These are phyloP conservation scores for Lecanosticta acicola DNA, from an alignment of 2,329 filamentous ascomycete genomes.

Conservation along the genomic window DNA sequence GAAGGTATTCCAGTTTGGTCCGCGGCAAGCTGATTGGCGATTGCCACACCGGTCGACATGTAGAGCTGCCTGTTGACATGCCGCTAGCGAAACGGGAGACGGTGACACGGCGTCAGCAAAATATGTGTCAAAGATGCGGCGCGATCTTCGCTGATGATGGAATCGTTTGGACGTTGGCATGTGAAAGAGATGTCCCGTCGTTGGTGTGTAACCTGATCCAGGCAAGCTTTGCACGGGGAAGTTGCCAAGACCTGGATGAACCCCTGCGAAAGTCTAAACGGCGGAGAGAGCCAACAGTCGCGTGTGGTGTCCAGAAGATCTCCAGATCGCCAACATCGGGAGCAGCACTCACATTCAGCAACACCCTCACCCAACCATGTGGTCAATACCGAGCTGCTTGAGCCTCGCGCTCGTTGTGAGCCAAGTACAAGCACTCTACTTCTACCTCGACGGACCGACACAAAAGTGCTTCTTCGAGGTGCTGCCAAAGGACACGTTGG, in stretches of 20 bases:
- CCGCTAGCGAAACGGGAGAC: not conserved
- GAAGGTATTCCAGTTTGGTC: not conserved
- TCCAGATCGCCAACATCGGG: too few relatives aligned
- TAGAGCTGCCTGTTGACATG: not conserved
- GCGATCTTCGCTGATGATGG: not conserved
- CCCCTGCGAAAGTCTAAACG: not conserved
- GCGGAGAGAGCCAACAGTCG: not conserved
- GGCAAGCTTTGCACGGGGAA: not conserved
- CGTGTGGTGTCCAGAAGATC: too few relatives aligned
- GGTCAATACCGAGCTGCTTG: slow-evolving; percentile 21
- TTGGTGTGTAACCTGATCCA: not conserved
- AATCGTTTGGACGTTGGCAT: not conserved
- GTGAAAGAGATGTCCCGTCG: not conserved
- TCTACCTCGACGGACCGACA: slow-evolving; percentile 80
- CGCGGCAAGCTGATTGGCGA: not conserved
- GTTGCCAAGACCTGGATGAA: not conserved
- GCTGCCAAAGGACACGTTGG: slow-evolving; percentile 91
- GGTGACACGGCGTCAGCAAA: not conserved
- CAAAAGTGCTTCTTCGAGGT: slow-evolving; percentile 99
- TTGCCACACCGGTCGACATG: not conserved
- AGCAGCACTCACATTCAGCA: too few relatives aligned
- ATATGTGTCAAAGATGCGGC: not conserved
- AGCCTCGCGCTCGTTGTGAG: slow-evolving; percentile 39
- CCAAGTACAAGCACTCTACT: slow-evolving; percentile 79
- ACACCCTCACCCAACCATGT: too few relatives aligned